Percentiles rank a stretch among this genome's conserved stretches.
Evolutionary conservation across 2,329 filamentous ascomycete species (phyloP).

Genomic region (Xylaria sp.): DNA sequence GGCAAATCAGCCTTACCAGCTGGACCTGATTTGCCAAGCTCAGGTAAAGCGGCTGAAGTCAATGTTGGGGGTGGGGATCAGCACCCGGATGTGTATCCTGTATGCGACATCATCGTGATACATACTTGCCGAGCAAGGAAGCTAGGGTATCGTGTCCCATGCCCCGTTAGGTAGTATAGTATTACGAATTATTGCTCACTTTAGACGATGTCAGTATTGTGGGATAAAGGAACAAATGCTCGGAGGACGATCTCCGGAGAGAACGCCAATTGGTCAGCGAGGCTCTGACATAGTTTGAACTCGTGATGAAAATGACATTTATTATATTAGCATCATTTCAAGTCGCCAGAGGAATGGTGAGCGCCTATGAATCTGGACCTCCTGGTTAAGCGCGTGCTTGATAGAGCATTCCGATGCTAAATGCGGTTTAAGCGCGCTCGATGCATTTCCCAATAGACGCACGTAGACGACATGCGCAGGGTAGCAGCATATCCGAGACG

Average conservation of each 20-base stretch:
- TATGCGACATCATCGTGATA: constrained; percentile 13
- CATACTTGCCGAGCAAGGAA: constrained; percentile 24
- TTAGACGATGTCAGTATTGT: constrained; percentile 17
- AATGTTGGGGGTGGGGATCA: constrained; percentile 25
- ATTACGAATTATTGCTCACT: constrained; percentile 24
- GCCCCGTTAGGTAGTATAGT: background rate
- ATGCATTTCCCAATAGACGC: constrained; percentile 1
- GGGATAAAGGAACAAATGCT: constrained; percentile 22
- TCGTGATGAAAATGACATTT: background rate
- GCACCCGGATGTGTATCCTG: constrained; percentile 1
- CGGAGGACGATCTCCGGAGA: constrained; percentile 34
- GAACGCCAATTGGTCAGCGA: constrained; percentile 17
- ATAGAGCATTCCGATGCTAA: background rate
- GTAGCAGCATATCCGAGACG: constrained; percentile 1
- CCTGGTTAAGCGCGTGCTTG: constrained; percentile 22
- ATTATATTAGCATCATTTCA: constrained; percentile 20
- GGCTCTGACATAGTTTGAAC: constrained; percentile 6
- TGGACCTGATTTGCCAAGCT: constrained; percentile 33
- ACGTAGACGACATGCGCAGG: background rate
- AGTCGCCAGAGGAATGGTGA: background rate
- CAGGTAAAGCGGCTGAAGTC: constrained; percentile 40
- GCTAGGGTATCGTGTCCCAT: constrained; percentile 20
- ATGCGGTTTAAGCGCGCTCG: constrained; percentile 23
- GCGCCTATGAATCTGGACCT: constrained; percentile 10
- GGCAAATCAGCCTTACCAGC: constrained; percentile 40